Conservation (phyloP, 2,329 filamentous ascomycete species). For the Cladosporium colombiae region DNA sequence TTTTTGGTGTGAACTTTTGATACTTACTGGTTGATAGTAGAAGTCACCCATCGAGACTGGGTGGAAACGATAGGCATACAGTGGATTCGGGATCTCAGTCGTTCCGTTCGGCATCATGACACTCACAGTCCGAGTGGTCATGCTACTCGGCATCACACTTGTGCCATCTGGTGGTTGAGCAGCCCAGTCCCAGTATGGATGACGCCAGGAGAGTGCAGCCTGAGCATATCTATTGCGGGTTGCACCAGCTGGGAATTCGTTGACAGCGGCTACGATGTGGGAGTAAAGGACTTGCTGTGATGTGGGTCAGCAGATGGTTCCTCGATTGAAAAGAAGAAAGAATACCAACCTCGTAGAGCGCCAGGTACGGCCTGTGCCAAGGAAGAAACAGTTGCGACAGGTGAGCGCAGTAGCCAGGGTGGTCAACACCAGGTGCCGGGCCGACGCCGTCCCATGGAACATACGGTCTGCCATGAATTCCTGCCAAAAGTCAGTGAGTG, state of each 20-base stretch:
- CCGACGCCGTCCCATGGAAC: slow-evolving; percentile 57
- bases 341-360: slow-evolving; percentile 56
- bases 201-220: slow-evolving; percentile 44
- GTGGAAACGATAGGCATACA: slow-evolving; percentile 40
- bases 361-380: slow-evolving; percentile 82
- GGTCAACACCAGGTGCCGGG: slow-evolving; percentile 52
- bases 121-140: slow-evolving; percentile 42
- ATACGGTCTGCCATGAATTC: slow-evolving; percentile 77
- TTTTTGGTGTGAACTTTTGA: neutral
- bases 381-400: slow-evolving; percentile 72
- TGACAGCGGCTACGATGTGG: slow-evolving; percentile 44
- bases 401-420: slow-evolving; percentile 75
- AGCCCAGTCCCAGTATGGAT: slow-evolving; percentile 55
- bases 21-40: slow-evolving; percentile 61
- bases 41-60: slow-evolving; percentile 62
- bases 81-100: slow-evolving; percentile 37
- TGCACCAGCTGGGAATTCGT: slow-evolving; percentile 42
- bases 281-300: slow-evolving; percentile 45
- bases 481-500: slow-evolving; percentile 44
- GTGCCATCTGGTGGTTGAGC: slow-evolving; percentile 36
- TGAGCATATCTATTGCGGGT: slow-evolving; percentile 42
- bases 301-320: slow-evolving; percentile 17
- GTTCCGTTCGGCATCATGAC: slow-evolving; percentile 39
- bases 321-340: too few species aligned
- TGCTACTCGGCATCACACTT: slow-evolving; percentile 41